Conservation (phyloP, 179 eudicot genomes). For the Nepenthes alata region DNA sequence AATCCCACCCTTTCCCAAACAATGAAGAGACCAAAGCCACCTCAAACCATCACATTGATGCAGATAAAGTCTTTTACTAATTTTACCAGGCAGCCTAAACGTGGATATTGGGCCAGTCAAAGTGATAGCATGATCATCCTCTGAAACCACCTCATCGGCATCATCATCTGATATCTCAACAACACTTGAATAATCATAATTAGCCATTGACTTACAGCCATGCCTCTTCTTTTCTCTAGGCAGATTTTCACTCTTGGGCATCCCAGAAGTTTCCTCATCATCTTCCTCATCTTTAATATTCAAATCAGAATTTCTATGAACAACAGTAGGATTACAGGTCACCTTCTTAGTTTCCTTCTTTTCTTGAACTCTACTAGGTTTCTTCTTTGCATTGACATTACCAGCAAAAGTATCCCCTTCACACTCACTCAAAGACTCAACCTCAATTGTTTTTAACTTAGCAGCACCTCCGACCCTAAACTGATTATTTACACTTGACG, state of each 20-base stretch:
- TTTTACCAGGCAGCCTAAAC: slow-evolving; percentile 41
- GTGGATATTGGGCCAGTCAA: slow-evolving; percentile 42
- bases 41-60: slow-evolving; percentile 93
- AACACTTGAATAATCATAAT: slow-evolving; percentile 24
- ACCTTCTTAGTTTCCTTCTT: slow-evolving; percentile 12
- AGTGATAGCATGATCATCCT: slow-evolving; percentile 25
- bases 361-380: slow-evolving; percentile 5
- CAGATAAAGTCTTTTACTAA: slow-evolving; percentile 74
- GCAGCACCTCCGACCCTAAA: slow-evolving; percentile 16
- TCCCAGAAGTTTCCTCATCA: slow-evolving; percentile 41
- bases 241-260: slow-evolving; percentile 24
- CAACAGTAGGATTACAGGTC: slow-evolving; percentile 9
- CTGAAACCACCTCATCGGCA: slow-evolving; percentile 20
- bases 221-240: slow-evolving; percentile 15
- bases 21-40: slow-evolving; percentile 99
- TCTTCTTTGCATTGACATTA: slow-evolving; percentile 7
- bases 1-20: slow-evolving; percentile 86
- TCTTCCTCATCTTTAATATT: slow-evolving; percentile 16
- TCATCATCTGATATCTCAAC: slow-evolving; percentile 27
- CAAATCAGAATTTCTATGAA: slow-evolving; percentile 9
- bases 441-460: slow-evolving; percentile 3
- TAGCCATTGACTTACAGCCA: slow-evolving; percentile 12
- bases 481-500: slow-evolving; percentile 14
- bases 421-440: slow-evolving; percentile 7
- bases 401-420: slow-evolving; percentile 17